Evolutionary conservation across 2,329 filamentous ascomycete genomes (phyloP), one percentile per base, ranked within the genome.

Genomic region (Nemania bipapillata): DNA sequence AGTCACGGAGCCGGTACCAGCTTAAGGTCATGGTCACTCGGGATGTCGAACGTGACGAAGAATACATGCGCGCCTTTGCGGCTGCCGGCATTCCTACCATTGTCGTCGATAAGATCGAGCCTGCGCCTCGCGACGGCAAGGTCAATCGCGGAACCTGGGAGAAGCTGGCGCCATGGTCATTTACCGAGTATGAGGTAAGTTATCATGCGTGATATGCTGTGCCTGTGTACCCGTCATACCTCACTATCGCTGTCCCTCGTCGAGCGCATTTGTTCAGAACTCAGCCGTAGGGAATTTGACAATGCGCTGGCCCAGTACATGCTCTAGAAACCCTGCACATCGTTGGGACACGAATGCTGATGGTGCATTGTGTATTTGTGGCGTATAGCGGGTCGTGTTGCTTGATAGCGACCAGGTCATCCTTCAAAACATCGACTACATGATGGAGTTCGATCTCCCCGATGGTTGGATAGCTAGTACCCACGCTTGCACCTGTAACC

Each of bases 141-240:
- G 68, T 78, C 54, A 78, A 77, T 56, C 75, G 75, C 66, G 78
- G 77, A 7, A 78, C 77, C 28, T 79, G 78, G 77, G 77, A 79
- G 73, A 79, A 79, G 75, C 74, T 79, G 40, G 78, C 78, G 9
- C 77, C 78, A 6, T 77, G 75, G 73, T 71, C 73, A 2, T 78
- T 78, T 63, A 76, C 74, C 28, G 74, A 78, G 63, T 77, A 77
- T 58, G 71, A 78, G 76, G 75, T 77, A 74, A 49, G 74, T 65
- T 52, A 15, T 4, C 60, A 24, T 66, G 40, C 28, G 52, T 63
- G 24, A 66, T 54, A 35, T 15, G 24, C 32, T 17, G 11, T 40
- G 47, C 22, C 26, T 26, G 6, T n/a, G 50, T 47, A 32, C 6
- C 35, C 35, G 9, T 50, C 56, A 20, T 62, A 12, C n/a, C 20